Conservation (phyloP, 352 stramenopile genomes). For the Phytophthora europaea region DNA sequence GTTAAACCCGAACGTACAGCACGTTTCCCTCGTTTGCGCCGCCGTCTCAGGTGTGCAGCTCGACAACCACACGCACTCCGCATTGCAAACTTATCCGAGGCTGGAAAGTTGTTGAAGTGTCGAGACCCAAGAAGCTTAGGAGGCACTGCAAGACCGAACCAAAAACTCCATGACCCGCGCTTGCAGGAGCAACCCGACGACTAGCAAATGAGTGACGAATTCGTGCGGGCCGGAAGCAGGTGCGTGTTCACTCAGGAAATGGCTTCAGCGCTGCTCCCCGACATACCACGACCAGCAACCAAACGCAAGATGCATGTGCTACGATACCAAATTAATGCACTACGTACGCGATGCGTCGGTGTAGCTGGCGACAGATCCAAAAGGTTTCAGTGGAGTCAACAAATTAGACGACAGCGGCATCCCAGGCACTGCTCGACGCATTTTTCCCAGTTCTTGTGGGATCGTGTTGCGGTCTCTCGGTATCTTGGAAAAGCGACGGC, state of each 20-base stretch:
- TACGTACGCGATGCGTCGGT: neutral
- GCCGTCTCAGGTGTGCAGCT: neutral
- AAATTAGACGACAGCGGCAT: slow-evolving; percentile 6
- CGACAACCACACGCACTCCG: neutral
- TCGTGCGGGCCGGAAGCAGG: neutral
- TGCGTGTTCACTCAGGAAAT: neutral
- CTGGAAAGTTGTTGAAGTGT: neutral
- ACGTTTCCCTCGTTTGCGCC: neutral
- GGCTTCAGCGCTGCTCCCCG: neutral
- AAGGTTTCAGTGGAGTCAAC: slow-evolving; percentile 21
- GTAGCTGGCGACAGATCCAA: slow-evolving; percentile 1
- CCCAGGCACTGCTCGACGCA: slow-evolving; percentile 12
- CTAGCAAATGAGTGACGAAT: neutral
- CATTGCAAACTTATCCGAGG: slow-evolving; percentile 1
- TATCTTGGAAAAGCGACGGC: neutral
- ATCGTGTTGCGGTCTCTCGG: slow-evolving; percentile 3
- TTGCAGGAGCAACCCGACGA: neutral
- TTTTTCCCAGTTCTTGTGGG: slow-evolving; percentile 19
- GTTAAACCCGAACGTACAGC: neutral
- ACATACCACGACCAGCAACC: slow-evolving; percentile 1
- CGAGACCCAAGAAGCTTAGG: neutral
- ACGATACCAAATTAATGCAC: neutral
- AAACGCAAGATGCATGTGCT: neutral
- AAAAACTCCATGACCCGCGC: neutral
- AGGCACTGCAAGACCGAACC: neutral